These are phyloP conservation scores for Amylostereum chailletii DNA, from an alignment of 1,284 basidiomycete genomes.

Conservation along the genomic window DNA sequence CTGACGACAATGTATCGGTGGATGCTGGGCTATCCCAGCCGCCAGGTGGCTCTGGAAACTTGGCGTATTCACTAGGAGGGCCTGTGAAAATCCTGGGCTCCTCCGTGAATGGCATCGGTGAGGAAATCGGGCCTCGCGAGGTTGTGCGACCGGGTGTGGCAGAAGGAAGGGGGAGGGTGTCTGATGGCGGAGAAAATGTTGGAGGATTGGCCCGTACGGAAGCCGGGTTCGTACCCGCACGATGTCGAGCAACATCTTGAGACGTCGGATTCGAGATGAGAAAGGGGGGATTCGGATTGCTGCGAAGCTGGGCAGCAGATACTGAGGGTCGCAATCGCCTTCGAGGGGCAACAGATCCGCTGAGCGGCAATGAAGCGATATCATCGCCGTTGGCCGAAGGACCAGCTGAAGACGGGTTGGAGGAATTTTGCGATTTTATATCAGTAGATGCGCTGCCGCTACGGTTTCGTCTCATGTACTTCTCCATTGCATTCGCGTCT, in stretches of 20 bases:
- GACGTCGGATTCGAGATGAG: conserved; percentile 23
- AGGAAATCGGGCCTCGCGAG: conserved; percentile 12
- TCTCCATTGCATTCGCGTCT: conserved; percentile 78
- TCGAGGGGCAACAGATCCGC: conserved; percentile 50
- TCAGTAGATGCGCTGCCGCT: conserved; percentile 74
- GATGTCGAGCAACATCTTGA: conserved; percentile 42
- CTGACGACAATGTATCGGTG: conserved; percentile 27
- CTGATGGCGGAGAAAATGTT: conserved; percentile 23
- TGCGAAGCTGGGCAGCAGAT: conserved; percentile 68
- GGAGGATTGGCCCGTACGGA: conserved; percentile 24
- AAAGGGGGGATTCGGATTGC: conserved; percentile 27
- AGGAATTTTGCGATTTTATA: conserved; percentile 50
- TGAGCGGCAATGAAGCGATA: conserved; percentile 36
- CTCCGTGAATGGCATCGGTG: conserved; percentile 18
- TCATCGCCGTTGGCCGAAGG: conserved; percentile 46
- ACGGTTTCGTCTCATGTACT: conserved; percentile 69
- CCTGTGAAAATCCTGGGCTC: conserved; percentile 46
- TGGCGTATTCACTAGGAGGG: conserved; percentile 59
- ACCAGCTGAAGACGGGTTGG: conserved; percentile 37
- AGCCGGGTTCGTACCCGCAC: conserved; percentile 58
- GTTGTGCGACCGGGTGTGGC: conserved; percentile 14
- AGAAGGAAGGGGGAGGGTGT: conserved; percentile 11
- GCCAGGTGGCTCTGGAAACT: conserved; percentile 57
- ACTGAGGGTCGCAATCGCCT: conserved; percentile 58
- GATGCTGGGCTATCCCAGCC: conserved; percentile 11